A percentile compares a stretch with the other conserved stretches of the same genome.
phyloP scores from a whole-genome alignment of 768 basidiomycete genomes.

The Boletus edulis region DNA sequence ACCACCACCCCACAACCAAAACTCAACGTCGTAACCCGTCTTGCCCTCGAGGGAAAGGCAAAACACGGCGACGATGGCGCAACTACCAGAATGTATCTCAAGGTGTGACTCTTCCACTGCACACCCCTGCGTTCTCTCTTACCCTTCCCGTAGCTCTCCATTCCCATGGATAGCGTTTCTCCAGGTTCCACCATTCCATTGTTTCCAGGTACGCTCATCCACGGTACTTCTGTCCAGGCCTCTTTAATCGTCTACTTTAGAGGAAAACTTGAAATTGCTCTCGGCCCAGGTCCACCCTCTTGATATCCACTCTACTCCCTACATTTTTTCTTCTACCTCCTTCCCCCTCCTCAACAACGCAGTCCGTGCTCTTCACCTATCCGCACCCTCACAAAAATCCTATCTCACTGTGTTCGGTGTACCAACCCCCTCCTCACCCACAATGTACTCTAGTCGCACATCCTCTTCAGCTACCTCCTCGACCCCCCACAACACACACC shows the following conservation, averaged over 20 bases:
- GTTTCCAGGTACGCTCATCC: constrained; percentile 56
- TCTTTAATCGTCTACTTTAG: constrained; percentile 34
- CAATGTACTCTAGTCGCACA: constrained; percentile 33
- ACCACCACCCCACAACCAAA: constrained; percentile 46
- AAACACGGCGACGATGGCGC: constrained; percentile 65
- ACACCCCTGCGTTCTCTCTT: background rate
- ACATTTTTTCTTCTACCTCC: constrained; percentile 64
- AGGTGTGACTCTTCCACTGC: constrained; percentile 40
- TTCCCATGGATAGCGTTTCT: constrained; percentile 62
- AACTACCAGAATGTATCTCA: constrained; percentile 72
- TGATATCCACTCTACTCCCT: constrained; percentile 67
- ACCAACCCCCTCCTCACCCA: constrained; percentile 33
- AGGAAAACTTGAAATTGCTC: constrained; percentile 77
- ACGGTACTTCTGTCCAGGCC: background rate
- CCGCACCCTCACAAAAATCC: constrained; percentile 54
- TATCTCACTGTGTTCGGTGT: constrained; percentile 58
- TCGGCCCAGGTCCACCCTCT: constrained; percentile 75
- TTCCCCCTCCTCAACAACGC: constrained; percentile 68
- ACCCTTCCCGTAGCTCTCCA: constrained; percentile 46
- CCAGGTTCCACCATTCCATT: constrained; percentile 71
- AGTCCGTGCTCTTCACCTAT: constrained; percentile 65
- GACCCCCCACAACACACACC: constrained; percentile 30
- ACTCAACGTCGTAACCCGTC: constrained; percentile 68
- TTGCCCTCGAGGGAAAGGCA: constrained; percentile 73
- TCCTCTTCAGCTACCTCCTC: constrained; percentile 35